Evolutionary conservation across 2,329 filamentous ascomycete species (phyloP).

Genomic region (Fusarium burgessii): DNA sequence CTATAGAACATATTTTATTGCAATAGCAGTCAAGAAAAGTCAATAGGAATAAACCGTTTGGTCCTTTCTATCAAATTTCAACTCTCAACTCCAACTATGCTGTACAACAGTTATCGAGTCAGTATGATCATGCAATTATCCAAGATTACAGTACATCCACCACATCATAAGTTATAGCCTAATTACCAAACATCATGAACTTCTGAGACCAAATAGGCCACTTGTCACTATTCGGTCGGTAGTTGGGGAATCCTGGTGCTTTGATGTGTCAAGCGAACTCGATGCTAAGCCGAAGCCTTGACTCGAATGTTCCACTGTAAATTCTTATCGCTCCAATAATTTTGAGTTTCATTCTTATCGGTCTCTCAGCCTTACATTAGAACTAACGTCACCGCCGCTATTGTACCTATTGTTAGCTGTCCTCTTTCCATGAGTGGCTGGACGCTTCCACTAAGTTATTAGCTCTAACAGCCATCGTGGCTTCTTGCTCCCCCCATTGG

Average conservation of each 20-base stretch:
- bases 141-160: neutral
- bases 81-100: neutral
- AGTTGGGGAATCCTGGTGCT: constrained; percentile 23
- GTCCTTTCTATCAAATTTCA: neutral
- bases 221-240: constrained; percentile 32
- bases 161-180: neutral
- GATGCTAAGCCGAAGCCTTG: constrained; percentile 27
- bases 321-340: constrained; percentile 42
- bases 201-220: constrained; percentile 33
- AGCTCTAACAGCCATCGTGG: constrained; percentile 46
- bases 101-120: neutral
- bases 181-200: constrained; percentile 39
- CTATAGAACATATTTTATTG: neutral
- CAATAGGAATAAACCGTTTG: neutral
- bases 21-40: neutral
- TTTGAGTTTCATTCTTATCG: constrained; percentile 1
- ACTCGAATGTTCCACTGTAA: constrained; percentile 3
- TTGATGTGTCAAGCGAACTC: constrained; percentile 36
- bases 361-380: constrained; percentile 46
- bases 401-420: constrained; percentile 50
- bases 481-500: constrained; percentile 45
- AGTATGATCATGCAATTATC: constrained; percentile 25
- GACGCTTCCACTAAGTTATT: constrained; percentile 19
- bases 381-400: constrained; percentile 38
- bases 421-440: constrained; percentile 50